Base-by-base conservation (phyloP, 2,329 filamentous ascomycete species). In the Dichotomopilus funicola region DNA sequence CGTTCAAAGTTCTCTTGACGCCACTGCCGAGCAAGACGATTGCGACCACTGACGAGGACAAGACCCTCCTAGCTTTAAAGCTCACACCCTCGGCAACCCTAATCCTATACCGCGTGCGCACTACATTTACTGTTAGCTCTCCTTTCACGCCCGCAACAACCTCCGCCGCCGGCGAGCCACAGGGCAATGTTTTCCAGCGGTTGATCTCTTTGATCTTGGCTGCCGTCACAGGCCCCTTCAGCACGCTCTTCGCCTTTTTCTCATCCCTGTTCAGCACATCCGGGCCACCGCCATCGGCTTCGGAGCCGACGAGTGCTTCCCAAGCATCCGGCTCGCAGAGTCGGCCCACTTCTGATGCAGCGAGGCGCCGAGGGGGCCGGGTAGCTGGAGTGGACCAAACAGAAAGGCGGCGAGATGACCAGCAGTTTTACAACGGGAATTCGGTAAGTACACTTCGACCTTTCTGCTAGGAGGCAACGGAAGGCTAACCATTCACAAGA, bases 391-490 rank as follows among this genome's bases (percentile, higher is more conserved):
- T 85, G 53, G 71, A 73, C 60, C 80, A 85, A 57, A 78, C 38
- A 36, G 74, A 77, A 41, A 75, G 76, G 52, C 71, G 80, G 54
- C 54, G 57, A 47, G 56, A 60, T n/a, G 78, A 85, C 59, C 79
- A 83, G 45, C 86, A 95, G 66, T 80, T 95, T 47, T 96, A 96
- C 67, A 96, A 96, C 66, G 91, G 91, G 1, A 96, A 96, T 66
- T 89, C 89, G 68, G 88, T 91, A 75, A 71, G 82, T 73, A n/a
- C 12, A 40, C 13, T 9, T 36, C 1, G 11, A 4, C 11, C 2
- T n/a, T 2, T n/a, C 40, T 2, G 4, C 11, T 3, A 1, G 6
- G 34, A 1, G 3, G 41, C 12, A 3, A 5, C 9, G 19, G 6
- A 33, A 8, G 6, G 40, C 57, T 61, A 56, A 61, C 41, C 11